Percentiles rank a stretch among this genome's conserved stretches.
Conservation (phyloP, 768 basidiomycete species). For the Sporobolomyces pararoseus region DNA sequence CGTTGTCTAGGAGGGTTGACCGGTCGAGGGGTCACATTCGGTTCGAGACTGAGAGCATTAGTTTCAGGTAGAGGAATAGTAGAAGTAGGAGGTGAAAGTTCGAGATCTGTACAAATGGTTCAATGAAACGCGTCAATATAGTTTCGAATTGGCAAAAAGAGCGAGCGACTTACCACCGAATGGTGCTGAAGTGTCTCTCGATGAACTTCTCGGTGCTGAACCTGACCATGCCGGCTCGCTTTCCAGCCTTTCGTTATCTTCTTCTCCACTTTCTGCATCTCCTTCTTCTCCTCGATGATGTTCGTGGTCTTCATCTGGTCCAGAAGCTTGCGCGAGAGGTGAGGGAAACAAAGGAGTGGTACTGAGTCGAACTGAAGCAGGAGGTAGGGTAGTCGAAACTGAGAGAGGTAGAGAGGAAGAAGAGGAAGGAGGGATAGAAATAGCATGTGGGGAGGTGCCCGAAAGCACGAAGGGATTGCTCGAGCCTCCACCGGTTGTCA, state of each 20-base stretch:
- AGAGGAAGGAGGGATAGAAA: slow-evolving; percentile 25
- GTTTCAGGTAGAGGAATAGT: slow-evolving; percentile 15
- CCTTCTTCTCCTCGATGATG: slow-evolving; percentile 33
- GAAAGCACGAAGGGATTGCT: neutral
- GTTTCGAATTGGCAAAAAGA: too few relatives aligned
- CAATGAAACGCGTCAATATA: too few relatives aligned
- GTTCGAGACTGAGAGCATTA: neutral
- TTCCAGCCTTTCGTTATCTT: neutral
- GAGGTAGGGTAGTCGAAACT: slow-evolving; percentile 24
- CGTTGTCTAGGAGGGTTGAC: slow-evolving; percentile 4
- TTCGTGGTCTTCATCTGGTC: slow-evolving; percentile 26
- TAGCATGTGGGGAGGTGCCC: slow-evolving; percentile 15
- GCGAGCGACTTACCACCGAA: slow-evolving; percentile 40
- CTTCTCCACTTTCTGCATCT: slow-evolving; percentile 37
- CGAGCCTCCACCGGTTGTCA: neutral
- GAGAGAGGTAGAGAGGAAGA: slow-evolving; percentile 26
- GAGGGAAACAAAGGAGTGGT: slow-evolving; percentile 41
- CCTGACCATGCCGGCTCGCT: neutral
- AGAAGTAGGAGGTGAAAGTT: slow-evolving; percentile 18
- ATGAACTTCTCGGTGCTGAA: neutral
- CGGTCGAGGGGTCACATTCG: slow-evolving; percentile 19
- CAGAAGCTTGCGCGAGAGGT: slow-evolving; percentile 30
- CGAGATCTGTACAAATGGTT: too few relatives aligned
- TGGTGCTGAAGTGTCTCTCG: neutral
- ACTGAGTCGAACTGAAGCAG: slow-evolving; percentile 31